phyloP scores from a whole-genome alignment of 1,139 yeast species.

The Protomyces inundatus region DNA sequence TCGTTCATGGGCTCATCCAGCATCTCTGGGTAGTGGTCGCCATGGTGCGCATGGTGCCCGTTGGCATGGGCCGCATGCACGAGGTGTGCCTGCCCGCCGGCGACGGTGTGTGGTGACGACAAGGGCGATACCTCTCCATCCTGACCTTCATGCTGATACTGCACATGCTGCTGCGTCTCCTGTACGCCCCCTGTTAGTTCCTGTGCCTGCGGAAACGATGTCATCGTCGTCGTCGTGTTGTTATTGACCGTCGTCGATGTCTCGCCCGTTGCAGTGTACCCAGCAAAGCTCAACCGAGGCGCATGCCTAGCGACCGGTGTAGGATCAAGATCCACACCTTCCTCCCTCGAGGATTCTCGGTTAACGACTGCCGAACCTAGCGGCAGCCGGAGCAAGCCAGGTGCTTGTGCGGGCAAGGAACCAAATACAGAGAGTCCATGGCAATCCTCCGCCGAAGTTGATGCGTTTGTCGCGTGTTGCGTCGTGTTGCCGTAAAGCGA shows the following conservation, averaged over 20 bases:
- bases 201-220: neutral
- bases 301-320: constrained; percentile 3
- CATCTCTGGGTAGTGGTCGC: neutral
- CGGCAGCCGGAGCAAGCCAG: neutral
- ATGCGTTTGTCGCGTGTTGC: neutral
- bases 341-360: constrained; percentile 1
- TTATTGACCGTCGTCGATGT: too few relatives aligned
- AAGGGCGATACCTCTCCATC: too few relatives aligned
- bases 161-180: neutral
- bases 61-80: neutral
- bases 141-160: neutral
- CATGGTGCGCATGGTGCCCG: neutral
- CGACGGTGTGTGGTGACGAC: too few relatives aligned
- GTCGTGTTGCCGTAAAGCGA: neutral
- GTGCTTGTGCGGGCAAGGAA: neutral
- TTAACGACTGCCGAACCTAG: neutral
- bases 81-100: too few relatives aligned
- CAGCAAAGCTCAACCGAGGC: constrained; percentile 1
- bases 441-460: neutral
- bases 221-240: too few relatives aligned
- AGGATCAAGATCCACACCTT: neutral
- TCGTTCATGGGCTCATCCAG: neutral
- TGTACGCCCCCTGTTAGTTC: neutral
- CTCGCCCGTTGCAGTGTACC: neutral
- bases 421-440: too few relatives aligned